These are phyloP conservation scores for Aspergillus piperis DNA, from an alignment of 2,329 filamentous ascomycete species.

Conservation along the genomic window DNA sequence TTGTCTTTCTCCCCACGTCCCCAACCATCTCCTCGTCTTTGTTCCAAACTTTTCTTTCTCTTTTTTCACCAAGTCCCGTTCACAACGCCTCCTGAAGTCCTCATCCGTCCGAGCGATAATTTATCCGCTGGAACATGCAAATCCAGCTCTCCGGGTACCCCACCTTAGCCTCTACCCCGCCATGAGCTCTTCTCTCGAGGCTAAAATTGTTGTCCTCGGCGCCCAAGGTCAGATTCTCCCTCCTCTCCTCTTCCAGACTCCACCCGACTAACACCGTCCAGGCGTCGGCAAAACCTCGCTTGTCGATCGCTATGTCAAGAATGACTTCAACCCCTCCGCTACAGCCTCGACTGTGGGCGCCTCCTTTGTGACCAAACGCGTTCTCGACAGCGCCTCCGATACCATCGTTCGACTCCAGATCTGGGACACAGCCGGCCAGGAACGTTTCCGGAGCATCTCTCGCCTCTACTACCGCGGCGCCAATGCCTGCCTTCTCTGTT, in stretches of 20 bases:
- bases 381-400: constrained; percentile 79
- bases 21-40: neutral
- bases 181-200: constrained; percentile 53
- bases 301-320: constrained; percentile 52
- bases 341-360: constrained; percentile 72
- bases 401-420: constrained; percentile 90
- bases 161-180: constrained; percentile 33
- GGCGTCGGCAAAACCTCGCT: constrained; percentile 57
- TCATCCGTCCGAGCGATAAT: too few species aligned
- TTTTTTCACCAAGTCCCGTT: neutral
- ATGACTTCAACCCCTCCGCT: constrained; percentile 45
- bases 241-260: neutral
- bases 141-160: constrained; percentile 27
- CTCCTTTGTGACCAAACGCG: constrained; percentile 76
- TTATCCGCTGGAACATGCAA: constrained; percentile 31
- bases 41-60: neutral
- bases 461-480: constrained; percentile 95
- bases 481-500: constrained; percentile 90
- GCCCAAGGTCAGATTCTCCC: constrained; percentile 46
- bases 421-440: constrained; percentile 95
- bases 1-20: neutral
- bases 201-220: constrained; percentile 56
- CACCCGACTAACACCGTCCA: constrained; percentile 22
- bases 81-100: neutral
- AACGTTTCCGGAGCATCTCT: constrained; percentile 91